A percentile compares a stretch with the other conserved stretches of the same genome.
Evolutionary conservation across 768 basidiomycete genomes (phyloP).

Genomic region (Pisolithus sp.): DNA sequence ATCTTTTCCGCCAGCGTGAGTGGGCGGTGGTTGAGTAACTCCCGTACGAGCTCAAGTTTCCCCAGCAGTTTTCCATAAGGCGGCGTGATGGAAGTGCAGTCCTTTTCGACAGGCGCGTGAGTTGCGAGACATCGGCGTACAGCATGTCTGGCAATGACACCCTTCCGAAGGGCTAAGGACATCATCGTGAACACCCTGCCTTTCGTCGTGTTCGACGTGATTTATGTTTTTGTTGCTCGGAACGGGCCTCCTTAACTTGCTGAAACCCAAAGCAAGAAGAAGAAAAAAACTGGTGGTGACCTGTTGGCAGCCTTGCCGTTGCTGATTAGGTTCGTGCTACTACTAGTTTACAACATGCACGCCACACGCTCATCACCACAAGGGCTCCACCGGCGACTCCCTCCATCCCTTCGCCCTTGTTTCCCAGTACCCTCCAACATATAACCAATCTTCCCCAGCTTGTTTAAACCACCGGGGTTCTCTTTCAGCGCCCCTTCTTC

Average conservation of each 20-base stretch:
- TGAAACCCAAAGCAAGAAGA: too few relatives aligned
- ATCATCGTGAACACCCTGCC: constrained; percentile 6
- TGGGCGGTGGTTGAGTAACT: constrained; percentile 64
- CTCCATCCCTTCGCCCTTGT: constrained; percentile 61
- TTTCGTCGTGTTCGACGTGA: too few relatives aligned
- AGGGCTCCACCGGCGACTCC: constrained; percentile 36
- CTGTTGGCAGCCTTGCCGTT: neutral
- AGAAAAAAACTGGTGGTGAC: too few relatives aligned
- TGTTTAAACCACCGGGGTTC: constrained; percentile 73
- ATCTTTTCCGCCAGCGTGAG: constrained; percentile 98
- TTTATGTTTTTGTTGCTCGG: too few relatives aligned
- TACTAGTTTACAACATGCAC: neutral
- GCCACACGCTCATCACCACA: constrained; percentile 50
- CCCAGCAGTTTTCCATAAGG: constrained; percentile 68
- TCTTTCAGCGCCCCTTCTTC: constrained; percentile 52
- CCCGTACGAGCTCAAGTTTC: constrained; percentile 65
- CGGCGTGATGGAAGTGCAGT: constrained; percentile 74
- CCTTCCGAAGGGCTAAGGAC: constrained; percentile 17
- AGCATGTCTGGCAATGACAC: constrained; percentile 14
- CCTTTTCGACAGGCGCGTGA: constrained; percentile 41
- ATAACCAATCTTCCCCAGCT: constrained; percentile 66
- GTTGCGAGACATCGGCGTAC: constrained; percentile 32
- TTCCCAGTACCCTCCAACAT: constrained; percentile 82
- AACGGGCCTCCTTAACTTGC: too few relatives aligned
- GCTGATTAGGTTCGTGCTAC: constrained; percentile 1